Conservation (phyloP, 2,329 filamentous ascomycete genomes). For the Penicillium sp. region DNA sequence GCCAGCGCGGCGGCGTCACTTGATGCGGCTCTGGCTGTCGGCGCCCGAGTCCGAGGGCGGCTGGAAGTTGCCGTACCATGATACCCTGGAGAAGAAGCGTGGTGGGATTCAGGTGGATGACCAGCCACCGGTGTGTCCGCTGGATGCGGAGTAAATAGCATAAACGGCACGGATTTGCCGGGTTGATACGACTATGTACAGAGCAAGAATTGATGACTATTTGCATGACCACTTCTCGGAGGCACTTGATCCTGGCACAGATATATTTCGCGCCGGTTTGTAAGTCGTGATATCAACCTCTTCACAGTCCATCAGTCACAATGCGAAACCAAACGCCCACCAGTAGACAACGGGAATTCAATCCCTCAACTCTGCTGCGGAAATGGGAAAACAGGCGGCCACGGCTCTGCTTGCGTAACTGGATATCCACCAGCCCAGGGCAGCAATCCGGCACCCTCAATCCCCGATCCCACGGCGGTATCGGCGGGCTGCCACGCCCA, state of each 20-base stretch:
- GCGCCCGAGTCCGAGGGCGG: slow-evolving; percentile 79
- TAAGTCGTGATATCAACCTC: no score
- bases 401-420: slow-evolving; percentile 16
- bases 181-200: no score
- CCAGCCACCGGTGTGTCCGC: slow-evolving; percentile 67
- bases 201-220: not conserved
- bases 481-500: slow-evolving; percentile 26
- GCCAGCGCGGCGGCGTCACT: slow-evolving; percentile 69
- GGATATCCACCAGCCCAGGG: slow-evolving; percentile 24
- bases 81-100: slow-evolving; percentile 78
- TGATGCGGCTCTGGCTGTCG: slow-evolving; percentile 81
- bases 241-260: no score
- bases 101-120: slow-evolving; percentile 87
- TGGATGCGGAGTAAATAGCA: slow-evolving; percentile 79
- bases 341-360: no score
- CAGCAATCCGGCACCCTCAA: slow-evolving; percentile 18
- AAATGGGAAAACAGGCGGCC: slow-evolving; percentile 23
- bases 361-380: slow-evolving; percentile 16
- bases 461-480: slow-evolving; percentile 23
- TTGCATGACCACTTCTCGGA: not conserved
- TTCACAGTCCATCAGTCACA: no score
- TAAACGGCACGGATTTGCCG: no score
- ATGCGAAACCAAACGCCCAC: no score
- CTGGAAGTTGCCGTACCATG: slow-evolving; percentile 79
- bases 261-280: no score